These are phyloP conservation scores for Phytopythium chamaehyphon DNA, from an alignment of 352 stramenopile species.

Conservation along the genomic window DNA sequence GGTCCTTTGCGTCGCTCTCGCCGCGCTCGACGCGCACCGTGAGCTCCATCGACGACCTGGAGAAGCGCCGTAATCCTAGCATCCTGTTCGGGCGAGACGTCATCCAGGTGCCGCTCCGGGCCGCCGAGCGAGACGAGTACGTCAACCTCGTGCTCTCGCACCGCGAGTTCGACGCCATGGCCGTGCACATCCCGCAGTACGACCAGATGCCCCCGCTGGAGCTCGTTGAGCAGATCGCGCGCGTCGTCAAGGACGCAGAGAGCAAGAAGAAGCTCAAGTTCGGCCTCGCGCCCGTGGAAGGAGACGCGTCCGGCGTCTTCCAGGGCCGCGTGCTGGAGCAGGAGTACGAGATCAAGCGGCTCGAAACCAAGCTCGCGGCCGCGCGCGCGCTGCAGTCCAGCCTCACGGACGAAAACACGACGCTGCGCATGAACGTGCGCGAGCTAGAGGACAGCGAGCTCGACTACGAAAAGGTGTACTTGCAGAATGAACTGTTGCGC, in stretches of 20 bases:
- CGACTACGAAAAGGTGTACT: slow-evolving; percentile 42
- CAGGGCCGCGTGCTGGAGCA: slow-evolving; percentile 57
- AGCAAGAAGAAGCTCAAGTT: slow-evolving; percentile 25
- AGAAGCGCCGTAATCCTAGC: slow-evolving; percentile 17
- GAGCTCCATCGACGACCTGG: slow-evolving; percentile 20
- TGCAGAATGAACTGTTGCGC: slow-evolving; percentile 63
- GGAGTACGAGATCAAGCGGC: slow-evolving; percentile 64
- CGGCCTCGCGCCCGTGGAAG: slow-evolving; percentile 7
- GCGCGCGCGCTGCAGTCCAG: slow-evolving; percentile 51
- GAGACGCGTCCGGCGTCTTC: slow-evolving; percentile 40
- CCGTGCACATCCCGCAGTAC: slow-evolving; percentile 64
- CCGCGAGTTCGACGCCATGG: slow-evolving; percentile 76
- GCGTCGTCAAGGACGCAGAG: slow-evolving; percentile 47
- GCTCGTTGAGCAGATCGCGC: slow-evolving; percentile 55
- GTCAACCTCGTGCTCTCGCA: slow-evolving; percentile 74
- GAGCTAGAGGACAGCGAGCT: slow-evolving; percentile 44
- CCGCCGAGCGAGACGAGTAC: slow-evolving; percentile 36
- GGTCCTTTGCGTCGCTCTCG: slow-evolving; percentile 17
- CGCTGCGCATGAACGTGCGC: slow-evolving; percentile 40
- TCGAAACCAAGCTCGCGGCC: slow-evolving; percentile 58
- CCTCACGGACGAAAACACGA: slow-evolving; percentile 69
- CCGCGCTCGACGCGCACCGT: slow-evolving; percentile 24
- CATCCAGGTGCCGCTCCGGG: slow-evolving; percentile 71
- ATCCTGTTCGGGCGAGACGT: slow-evolving; percentile 67
- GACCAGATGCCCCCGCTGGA: slow-evolving; percentile 50